phyloP scores from a whole-genome alignment of 371 early-diverging fungal genomes.

The Rhizopus delemar region DNA sequence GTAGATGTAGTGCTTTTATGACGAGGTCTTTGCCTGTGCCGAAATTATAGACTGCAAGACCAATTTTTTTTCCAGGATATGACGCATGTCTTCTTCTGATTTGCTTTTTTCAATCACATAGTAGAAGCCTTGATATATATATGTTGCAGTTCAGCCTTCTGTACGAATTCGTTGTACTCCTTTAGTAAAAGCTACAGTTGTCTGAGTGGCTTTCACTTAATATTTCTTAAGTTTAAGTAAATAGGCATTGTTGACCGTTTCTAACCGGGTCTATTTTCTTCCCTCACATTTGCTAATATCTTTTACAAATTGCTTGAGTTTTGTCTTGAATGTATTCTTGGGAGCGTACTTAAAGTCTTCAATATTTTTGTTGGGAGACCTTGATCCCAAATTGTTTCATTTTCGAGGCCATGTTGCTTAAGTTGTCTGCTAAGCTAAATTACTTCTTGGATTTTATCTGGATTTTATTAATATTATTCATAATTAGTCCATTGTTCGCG shows the following conservation, averaged over 20 bases:
- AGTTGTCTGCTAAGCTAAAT: not conserved
- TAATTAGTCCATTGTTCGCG: not conserved
- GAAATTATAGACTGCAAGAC: too few relatives aligned
- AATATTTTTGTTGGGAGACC: not conserved
- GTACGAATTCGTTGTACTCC: too few relatives aligned
- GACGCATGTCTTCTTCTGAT: too few relatives aligned
- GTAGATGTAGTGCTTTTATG: too few relatives aligned
- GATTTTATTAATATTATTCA: too few relatives aligned
- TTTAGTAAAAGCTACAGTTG: not conserved
- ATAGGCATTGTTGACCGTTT: not conserved
- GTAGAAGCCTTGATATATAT: not conserved
- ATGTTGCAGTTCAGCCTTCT: not conserved
- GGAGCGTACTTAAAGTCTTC: not conserved
- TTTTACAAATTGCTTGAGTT: too few relatives aligned
- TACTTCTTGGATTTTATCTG: too few relatives aligned
- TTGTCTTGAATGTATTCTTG: not conserved
- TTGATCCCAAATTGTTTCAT: not conserved
- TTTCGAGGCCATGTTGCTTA: not conserved
- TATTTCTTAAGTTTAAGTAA: conserved; percentile 4
- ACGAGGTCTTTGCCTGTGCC: too few relatives aligned
- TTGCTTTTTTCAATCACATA: too few relatives aligned
- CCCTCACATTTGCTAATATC: not conserved
- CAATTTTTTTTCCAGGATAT: too few relatives aligned
- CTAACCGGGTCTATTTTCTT: not conserved
- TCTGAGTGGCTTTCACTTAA: conserved; percentile 2